Evolutionary conservation across 192 early-diverging fungal genomes (phyloP), one percentile per base, ranked within the genome.

Genomic region (Diversispora epigaea): DNA sequence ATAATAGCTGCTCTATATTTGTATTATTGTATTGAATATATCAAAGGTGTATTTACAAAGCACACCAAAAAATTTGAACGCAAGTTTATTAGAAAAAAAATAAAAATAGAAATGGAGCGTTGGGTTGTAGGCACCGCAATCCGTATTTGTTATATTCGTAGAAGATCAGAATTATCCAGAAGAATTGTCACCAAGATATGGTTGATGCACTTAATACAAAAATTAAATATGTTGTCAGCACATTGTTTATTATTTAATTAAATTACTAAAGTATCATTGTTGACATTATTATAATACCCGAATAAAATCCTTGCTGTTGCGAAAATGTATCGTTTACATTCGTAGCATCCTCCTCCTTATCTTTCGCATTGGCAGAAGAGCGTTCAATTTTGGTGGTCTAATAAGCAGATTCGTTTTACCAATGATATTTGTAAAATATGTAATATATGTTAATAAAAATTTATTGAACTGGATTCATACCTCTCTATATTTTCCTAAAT

Each of bases 401-500:
- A 40, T 0, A 63, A 63, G 22, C 19, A 21, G 8, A 4, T 22
- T 4, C 21, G 25, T 14, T 60, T 60, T 25, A 60, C 25, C 3
- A 22, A 21, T 60, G 12, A 60, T 11, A 25, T 58, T 6, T 21
- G 22, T 22, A 22, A 11, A 57, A 60, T 60, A 15, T 52, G 9
- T 14, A 60, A 32, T 4, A 60, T 32, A 8, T 12, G 14, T 15
- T 21, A 15, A 56, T 19, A 15, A 32, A 61, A 61, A 40, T 14
- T 7, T 14, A 43, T 40, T 12, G 25, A 41, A 39, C n/a, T 54
- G 41, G 22, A 72, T 45, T 80, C 60, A 79, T 89, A 95, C 94
- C 81, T 96, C 94, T 25, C 95, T 84, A 80, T 97, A 97, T 79
- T 95, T 95, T 57, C 84, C 70, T 45, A 99, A 83, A 78, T 97